These are phyloP conservation scores for Narthecium ossifragum DNA, from an alignment of 106 monocot genomes.

Conservation along the genomic window DNA sequence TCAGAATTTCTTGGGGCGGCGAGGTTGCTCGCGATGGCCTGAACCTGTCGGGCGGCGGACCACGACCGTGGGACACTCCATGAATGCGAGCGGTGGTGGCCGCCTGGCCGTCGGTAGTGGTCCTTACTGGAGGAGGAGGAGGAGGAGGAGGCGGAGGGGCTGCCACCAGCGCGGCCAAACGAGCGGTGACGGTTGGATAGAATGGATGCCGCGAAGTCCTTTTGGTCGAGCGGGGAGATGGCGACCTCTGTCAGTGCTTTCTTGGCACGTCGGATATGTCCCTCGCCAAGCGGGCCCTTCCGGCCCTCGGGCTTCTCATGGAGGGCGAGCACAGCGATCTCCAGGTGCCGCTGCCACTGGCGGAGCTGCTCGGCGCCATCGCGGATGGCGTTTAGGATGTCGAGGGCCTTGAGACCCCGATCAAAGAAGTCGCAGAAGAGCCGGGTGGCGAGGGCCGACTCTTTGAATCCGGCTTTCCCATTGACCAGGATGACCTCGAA, in stretches of 20 bases:
- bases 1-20: conserved; percentile 39
- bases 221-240: conserved; percentile 47
- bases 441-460: conserved; percentile 22
- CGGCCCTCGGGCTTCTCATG: not conserved
- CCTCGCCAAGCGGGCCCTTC: conserved; percentile 25
- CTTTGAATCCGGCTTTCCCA: not conserved
- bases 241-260: conserved; percentile 53
- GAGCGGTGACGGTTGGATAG: conserved; percentile 40
- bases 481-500: conserved; percentile 42
- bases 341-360: conserved; percentile 42
- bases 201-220: conserved; percentile 23
- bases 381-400: conserved; percentile 62
- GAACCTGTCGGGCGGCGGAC: conserved; percentile 53
- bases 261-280: conserved; percentile 40
- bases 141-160: too few relatives aligned
- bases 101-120: conserved; percentile 15
- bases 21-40: conserved; percentile 43
- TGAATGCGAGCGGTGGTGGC: conserved; percentile 43
- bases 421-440: conserved; percentile 53
- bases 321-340: conserved; percentile 29
- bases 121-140: not conserved
- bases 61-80: conserved; percentile 62
- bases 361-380: conserved; percentile 57
- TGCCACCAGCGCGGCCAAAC: conserved; percentile 23
- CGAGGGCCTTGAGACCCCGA: conserved; percentile 57